A percentile compares a stretch with the other conserved stretches of the same genome.
These are phyloP conservation scores for Xylaria venustula DNA, from an alignment of 495 filamentous ascomycete species.

Conservation along the genomic window DNA sequence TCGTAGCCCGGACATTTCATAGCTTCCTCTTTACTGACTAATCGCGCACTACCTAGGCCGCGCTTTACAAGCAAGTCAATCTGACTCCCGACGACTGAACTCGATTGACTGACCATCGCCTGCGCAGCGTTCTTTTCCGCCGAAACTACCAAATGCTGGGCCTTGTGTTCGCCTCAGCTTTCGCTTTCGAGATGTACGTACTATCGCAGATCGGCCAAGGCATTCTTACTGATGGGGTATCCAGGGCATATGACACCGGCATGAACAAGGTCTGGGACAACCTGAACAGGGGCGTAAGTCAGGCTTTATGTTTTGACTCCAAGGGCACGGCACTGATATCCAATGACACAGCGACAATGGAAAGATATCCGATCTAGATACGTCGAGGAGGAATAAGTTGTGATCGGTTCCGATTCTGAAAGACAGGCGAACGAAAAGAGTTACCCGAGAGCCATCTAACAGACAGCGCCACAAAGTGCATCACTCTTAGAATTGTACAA, in stretches of 20 bases:
- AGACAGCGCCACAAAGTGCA: not conserved
- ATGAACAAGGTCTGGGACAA: conserved; percentile 86
- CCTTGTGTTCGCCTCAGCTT: conserved; percentile 79
- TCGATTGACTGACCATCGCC: conserved; percentile 11
- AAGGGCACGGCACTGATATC: conserved; percentile 26
- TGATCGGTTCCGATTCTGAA: conserved; percentile 10
- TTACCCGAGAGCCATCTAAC: not conserved
- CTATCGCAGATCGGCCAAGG: not conserved
- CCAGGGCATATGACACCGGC: conserved; percentile 71
- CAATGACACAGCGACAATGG: conserved; percentile 82
- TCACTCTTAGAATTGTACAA: conserved; percentile 11
- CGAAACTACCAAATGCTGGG: conserved; percentile 84
- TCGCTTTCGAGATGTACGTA: conserved; percentile 89
- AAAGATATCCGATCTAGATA: conserved; percentile 96
- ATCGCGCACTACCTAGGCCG: conserved; percentile 43
- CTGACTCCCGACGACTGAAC: not conserved
- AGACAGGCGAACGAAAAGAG: not conserved
- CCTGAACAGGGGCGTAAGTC: conserved; percentile 83
- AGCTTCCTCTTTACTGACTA: conserved; percentile 16
- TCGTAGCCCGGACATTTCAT: not conserved
- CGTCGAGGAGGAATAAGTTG: conserved; percentile 63
- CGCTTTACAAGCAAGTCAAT: conserved; percentile 79
- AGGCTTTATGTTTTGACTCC: not conserved
- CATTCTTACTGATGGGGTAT: conserved; percentile 24
- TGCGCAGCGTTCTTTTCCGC: conserved; percentile 72